Percentiles rank a stretch among this genome's conserved stretches.
Conservation (phyloP, 2,329 filamentous ascomycete species). For the Xylariaceae sp. region DNA sequence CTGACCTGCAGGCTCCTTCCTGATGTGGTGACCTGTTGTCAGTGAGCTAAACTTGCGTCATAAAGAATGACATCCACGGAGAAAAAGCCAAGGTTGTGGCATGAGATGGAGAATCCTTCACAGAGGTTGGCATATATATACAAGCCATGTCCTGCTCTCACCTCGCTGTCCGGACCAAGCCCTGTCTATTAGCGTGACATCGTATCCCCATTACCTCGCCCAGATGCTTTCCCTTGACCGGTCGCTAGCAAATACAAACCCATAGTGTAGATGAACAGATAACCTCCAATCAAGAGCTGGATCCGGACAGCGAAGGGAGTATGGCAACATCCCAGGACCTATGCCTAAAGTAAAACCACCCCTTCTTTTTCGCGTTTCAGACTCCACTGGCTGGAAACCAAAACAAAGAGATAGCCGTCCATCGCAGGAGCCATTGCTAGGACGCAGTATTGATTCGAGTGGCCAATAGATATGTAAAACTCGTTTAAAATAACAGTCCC, state of each 20-base stretch:
- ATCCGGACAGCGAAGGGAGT: conserved; percentile 41
- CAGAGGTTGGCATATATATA: conserved; percentile 51
- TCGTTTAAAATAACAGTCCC: conserved; percentile 27
- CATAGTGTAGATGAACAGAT: conserved; percentile 27
- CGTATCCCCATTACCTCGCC: conserved; percentile 29
- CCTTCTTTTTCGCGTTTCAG: conserved; percentile 31
- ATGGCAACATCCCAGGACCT: conserved; percentile 30
- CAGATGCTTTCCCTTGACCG: conserved; percentile 29
- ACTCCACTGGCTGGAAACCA: conserved; percentile 12
- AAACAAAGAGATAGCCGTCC: conserved; percentile 18
- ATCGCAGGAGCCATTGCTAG: conserved; percentile 29
- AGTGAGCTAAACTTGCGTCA: conserved; percentile 12
- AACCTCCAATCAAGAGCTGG: conserved; percentile 31
- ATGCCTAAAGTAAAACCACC: conserved; percentile 24
- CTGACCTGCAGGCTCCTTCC: too few relatives aligned
- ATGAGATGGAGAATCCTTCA: conserved; percentile 35
- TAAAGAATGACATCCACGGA: conserved; percentile 21
- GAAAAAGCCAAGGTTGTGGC: conserved; percentile 20
- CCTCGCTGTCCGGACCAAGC: conserved; percentile 52
- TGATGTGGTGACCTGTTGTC: conserved; percentile 11
- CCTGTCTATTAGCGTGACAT: conserved; percentile 34
- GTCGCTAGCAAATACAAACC: conserved; percentile 28
- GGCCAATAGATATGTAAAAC: conserved; percentile 33
- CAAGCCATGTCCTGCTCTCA: conserved; percentile 45
- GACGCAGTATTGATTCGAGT: conserved; percentile 29